These are phyloP conservation scores for Amylocarpus encephaloides DNA, from an alignment of 2,329 filamentous ascomycete species.

Conservation along the genomic window DNA sequence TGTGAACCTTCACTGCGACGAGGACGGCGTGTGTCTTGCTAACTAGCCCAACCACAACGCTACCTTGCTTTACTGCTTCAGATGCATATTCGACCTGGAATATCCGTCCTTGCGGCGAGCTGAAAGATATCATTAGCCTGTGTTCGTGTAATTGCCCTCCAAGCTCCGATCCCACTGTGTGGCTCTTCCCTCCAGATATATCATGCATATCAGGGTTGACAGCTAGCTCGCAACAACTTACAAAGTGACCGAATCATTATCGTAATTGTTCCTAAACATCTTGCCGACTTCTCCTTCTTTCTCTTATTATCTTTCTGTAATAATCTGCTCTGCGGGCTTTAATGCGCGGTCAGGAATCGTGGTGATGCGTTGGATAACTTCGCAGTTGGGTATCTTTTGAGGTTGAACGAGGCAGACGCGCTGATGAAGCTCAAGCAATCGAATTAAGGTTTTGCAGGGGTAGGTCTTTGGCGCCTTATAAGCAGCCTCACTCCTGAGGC, in stretches of 20 bases:
- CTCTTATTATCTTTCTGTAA: not conserved
- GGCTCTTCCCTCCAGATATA: not conserved
- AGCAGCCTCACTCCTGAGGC: not conserved
- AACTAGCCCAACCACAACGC: constrained; percentile 91
- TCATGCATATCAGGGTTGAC: not conserved
- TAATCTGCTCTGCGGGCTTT: not conserved
- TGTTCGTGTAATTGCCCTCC: not conserved
- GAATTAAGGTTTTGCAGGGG: constrained; percentile 10
- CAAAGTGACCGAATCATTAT: constrained; percentile 99
- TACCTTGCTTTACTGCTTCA: constrained; percentile 98
- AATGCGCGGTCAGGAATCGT: constrained; percentile 3
- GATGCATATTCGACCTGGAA: constrained; percentile 99
- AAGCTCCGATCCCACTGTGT: not conserved
- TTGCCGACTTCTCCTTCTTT: constrained; percentile 33
- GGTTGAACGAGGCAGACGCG: constrained; percentile 25
- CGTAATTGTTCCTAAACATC: constrained; percentile 99
- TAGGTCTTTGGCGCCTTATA: not conserved
- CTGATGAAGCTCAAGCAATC: constrained; percentile 29
- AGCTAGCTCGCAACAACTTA: constrained; percentile 43
- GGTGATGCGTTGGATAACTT: constrained; percentile 1
- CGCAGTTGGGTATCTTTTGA: constrained; percentile 2
- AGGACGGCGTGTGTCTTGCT: constrained; percentile 98
- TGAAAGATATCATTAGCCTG: constrained; percentile 37
- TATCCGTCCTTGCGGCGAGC: constrained; percentile 97
- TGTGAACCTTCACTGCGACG: constrained; percentile 82